phyloP scores from a whole-genome alignment of 139 green algal genomes.

The Chlamydomonas schloesseri region DNA sequence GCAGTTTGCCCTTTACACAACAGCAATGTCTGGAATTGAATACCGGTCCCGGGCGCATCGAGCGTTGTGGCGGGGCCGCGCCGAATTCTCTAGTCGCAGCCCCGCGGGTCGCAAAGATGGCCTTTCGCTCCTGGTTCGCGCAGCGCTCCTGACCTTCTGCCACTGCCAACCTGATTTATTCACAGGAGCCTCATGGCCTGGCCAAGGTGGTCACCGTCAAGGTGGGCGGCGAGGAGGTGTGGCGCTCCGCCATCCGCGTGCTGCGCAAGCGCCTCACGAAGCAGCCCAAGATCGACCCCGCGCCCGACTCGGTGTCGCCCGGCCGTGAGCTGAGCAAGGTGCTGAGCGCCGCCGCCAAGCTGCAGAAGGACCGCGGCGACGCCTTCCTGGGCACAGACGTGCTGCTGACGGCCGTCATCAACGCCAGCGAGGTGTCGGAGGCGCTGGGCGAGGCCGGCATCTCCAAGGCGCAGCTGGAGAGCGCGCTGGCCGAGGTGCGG shows the following conservation, averaged over 20 bases:
- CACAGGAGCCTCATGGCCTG: conserved; percentile 42
- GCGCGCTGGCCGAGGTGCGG: conserved; percentile 78
- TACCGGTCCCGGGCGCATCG: no score
- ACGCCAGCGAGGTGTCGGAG: conserved; percentile 22
- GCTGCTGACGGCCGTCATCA: conserved; percentile 73
- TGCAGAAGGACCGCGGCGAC: conserved; percentile 80
- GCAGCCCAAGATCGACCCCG: conserved; percentile 73
- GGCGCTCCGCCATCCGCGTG: conserved; percentile 56
- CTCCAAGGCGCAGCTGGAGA: conserved; percentile 67
- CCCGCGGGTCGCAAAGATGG: no score
- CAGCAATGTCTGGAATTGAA: no score
- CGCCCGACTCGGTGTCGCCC: conserved; percentile 54
- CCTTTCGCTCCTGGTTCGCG: no score
- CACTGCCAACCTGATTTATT: no score
- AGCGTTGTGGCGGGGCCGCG: no score
- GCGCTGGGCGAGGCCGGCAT: conserved; percentile 66
- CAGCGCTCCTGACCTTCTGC: no score
- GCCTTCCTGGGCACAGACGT: conserved; percentile 83
- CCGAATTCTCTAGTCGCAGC: no score
- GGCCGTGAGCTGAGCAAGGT: conserved; percentile 15
- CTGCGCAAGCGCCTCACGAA: conserved; percentile 70
- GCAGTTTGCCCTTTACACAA: no score
- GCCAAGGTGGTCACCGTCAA: conserved; percentile 31
- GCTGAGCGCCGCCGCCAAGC: conserved; percentile 71
- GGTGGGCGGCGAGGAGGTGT: conserved; percentile 62